Conservation (phyloP, 257 asterid genomes). For the Solanum appendiculatum region DNA sequence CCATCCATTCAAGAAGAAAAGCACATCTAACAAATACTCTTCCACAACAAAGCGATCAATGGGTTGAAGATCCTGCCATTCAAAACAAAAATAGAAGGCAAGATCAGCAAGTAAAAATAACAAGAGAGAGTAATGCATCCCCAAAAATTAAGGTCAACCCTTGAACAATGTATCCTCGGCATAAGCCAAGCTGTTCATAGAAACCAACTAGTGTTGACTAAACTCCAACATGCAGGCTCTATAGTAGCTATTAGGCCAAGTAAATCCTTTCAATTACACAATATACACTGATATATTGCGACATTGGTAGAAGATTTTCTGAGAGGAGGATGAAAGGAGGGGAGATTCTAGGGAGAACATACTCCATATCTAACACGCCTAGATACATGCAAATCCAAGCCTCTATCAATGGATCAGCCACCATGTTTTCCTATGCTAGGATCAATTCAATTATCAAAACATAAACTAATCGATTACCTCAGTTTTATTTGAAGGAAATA, state of each 20-base stretch:
- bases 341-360: neutral
- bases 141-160: neutral
- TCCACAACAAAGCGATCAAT: conserved; percentile 91
- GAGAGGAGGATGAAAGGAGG: neutral
- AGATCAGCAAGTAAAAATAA: neutral
- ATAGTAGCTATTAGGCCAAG: neutral
- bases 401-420: neutral
- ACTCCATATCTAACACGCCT: neutral
- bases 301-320: neutral
- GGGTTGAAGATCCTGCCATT: conserved; percentile 75
- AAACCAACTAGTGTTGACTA: neutral
- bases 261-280: neutral
- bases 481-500: conserved; percentile 80
- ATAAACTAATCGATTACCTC: conserved; percentile 48
- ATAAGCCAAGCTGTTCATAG: neutral
- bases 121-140: neutral
- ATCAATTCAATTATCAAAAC: neutral
- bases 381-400: neutral
- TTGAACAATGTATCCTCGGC: neutral
- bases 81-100: neutral
- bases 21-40: conserved; percentile 93
- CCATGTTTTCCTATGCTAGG: neutral
- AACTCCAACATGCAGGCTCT: neutral
- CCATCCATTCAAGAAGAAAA: conserved; percentile 93
- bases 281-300: neutral